These are phyloP conservation scores for Suhomyces pyralidae DNA, from an alignment of 805 yeast genomes.

Conservation along the genomic window DNA sequence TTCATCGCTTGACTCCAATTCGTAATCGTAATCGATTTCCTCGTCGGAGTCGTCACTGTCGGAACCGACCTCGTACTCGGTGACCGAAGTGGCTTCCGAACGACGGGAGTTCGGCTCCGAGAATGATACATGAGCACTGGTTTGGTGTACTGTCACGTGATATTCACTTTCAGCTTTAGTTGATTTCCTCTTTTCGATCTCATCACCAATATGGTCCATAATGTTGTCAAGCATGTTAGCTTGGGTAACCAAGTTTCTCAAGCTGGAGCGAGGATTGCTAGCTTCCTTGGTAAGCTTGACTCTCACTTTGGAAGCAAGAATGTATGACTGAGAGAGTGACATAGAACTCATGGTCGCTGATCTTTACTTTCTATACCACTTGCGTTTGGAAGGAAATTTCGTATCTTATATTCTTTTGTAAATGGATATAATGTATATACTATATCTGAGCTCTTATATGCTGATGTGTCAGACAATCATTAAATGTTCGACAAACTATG, in stretches of 20 bases:
- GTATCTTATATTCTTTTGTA: not conserved
- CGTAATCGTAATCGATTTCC: conserved; percentile 19
- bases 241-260: conserved; percentile 61
- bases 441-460: not conserved
- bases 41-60: conserved; percentile 25
- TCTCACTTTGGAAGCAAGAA: conserved; percentile 64
- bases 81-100: conserved; percentile 26
- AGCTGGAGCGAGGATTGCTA: conserved; percentile 51
- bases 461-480: not conserved
- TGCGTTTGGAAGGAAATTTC: not conserved
- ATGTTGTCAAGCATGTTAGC: conserved; percentile 67
- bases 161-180: conserved; percentile 1
- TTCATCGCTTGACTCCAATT: conserved; percentile 26
- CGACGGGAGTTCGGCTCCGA: conserved; percentile 12
- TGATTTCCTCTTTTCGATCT: conserved; percentile 20
- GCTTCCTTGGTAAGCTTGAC: conserved; percentile 63
- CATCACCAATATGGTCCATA: conserved; percentile 48
- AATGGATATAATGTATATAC: not conserved
- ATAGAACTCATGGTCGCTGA: conserved; percentile 1
- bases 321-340: conserved; percentile 52
- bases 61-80: conserved; percentile 39
- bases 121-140: conserved; percentile 12
- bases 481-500: not conserved
- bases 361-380: not conserved
- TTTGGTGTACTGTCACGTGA: conserved; percentile 5